Evolutionary conservation across 2,329 filamentous ascomycete species (phyloP).

Genomic region (Beauveria varroae): DNA sequence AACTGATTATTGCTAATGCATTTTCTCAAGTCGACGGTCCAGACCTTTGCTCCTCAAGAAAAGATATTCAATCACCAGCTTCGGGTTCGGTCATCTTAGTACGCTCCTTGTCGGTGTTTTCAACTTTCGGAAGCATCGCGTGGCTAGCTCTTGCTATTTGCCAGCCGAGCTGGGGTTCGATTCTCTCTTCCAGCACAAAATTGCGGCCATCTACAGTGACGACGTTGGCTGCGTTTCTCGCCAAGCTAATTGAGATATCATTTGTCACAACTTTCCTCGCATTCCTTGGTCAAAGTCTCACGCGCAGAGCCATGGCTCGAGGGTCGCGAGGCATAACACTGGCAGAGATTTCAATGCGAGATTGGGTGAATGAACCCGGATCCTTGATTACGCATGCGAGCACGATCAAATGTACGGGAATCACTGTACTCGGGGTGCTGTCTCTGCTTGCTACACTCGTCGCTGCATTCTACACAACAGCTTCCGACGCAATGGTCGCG

Average conservation of each 20-base stretch:
- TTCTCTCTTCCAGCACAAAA: conserved; percentile 44
- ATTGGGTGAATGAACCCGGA: conserved; percentile 67
- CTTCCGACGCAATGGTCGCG: conserved; percentile 66
- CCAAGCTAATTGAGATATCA: conserved; percentile 69
- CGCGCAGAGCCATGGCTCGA: conserved; percentile 56
- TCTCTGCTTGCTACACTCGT: conserved; percentile 57
- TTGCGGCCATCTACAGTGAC: conserved; percentile 58
- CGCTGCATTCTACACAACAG: conserved; percentile 68
- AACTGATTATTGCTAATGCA: not conserved
- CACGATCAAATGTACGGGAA: conserved; percentile 54
- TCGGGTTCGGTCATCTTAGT: conserved; percentile 15
- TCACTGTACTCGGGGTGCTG: conserved; percentile 56
- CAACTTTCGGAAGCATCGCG: conserved; percentile 59
- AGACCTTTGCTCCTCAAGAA: conserved; percentile 25
- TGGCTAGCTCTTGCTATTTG: conserved; percentile 56
- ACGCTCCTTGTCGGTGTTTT: conserved; percentile 55
- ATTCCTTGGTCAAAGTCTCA: conserved; percentile 67
- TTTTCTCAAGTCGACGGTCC: conserved; percentile 19
- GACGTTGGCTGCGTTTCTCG: conserved; percentile 56
- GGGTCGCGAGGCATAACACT: conserved; percentile 59
- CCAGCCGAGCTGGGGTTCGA: conserved; percentile 54
- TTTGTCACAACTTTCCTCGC: conserved; percentile 73
- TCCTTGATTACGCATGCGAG: too few relatives aligned
- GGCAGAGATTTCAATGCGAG: conserved; percentile 70
- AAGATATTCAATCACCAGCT: conserved; percentile 24